Base-by-base conservation (phyloP, 208 protist species). In the Trypanosoma theileri region DNA sequence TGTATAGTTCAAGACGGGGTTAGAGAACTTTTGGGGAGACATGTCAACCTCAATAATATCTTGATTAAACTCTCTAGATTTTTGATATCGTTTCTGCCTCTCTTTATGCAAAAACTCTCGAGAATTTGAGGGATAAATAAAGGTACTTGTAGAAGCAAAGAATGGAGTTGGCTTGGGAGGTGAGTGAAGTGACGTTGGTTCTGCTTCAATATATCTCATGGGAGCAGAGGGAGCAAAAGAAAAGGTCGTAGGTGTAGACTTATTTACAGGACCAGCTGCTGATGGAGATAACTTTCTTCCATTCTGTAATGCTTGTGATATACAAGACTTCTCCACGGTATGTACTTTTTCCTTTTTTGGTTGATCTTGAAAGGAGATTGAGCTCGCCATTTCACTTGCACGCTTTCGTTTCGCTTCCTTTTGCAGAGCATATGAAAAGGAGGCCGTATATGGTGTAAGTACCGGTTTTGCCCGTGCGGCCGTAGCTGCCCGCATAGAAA, bases 91-190 rank as follows among this genome's bases (percentile, higher is more conserved):
- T 45, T 14, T 45, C 12, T 45, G 9, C 45, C 4, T 6, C 14
- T 50, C 44, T 54, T 53, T 28, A 19, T 8, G 4, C 40, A n/a
- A n/a, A n/a, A n/a, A n/a, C n/a, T n/a, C n/a, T n/a, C n/a, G n/a
- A n/a, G 7, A 11, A 17, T 48, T 24, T 9, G 16, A 10, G 24
- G 59, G 14, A 45, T 35, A 62, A 64, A 69, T 6, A 31, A 61
- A 69, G 10, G 53, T 69, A 28, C 64, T 69, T 17, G 28, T 58
- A n/a, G 54, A 56, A 59, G 42, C 41, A 50, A 69, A 69, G 24
- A 69, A 42, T 16, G 64, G 64, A 12, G 42, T 54, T 40, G 28
- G 53, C 24, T 1, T 21, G 28, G 65, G 42, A 51, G 31, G 53
- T 16, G 46, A 11, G 40, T 26, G 8, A 4, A 24, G 41, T 1